phyloP scores from a whole-genome alignment of 139 green algal genomes.

The Coelastrella sp. region DNA sequence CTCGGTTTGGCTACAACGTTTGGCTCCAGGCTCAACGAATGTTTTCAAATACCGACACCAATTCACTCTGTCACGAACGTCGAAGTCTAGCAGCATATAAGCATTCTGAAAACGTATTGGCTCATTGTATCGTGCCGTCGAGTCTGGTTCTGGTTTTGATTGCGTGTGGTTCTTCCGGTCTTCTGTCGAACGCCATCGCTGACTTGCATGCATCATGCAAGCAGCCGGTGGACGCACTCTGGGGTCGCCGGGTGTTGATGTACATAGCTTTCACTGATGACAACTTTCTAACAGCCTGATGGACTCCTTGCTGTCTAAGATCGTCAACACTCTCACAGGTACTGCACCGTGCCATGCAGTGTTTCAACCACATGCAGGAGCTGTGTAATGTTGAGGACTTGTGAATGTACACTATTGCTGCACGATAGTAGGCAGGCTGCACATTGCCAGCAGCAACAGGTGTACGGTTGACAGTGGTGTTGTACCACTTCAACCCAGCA shows the following conservation, averaged over 20 bases:
- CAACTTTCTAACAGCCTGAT: background rate
- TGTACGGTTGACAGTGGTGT: background rate
- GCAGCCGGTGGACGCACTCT: background rate
- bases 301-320: constrained; percentile 20
- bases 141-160: background rate
- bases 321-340: constrained; percentile 35
- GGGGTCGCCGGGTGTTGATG: background rate
- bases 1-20: no score
- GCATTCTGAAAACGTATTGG: background rate
- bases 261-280: background rate
- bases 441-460: no score
- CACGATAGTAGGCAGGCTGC: no score
- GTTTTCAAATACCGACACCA: no score
- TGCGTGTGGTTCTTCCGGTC: background rate
- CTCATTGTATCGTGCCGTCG: background rate
- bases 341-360: background rate
- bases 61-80: no score
- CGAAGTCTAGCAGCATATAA: background rate
- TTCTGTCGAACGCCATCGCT: background rate
- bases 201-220: background rate
- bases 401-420: background rate
- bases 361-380: background rate
- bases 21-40: no score
- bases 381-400: background rate
- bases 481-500: background rate